Conservation (phyloP, 202 grass and related monocot genomes). For the Zoysia matrella region DNA sequence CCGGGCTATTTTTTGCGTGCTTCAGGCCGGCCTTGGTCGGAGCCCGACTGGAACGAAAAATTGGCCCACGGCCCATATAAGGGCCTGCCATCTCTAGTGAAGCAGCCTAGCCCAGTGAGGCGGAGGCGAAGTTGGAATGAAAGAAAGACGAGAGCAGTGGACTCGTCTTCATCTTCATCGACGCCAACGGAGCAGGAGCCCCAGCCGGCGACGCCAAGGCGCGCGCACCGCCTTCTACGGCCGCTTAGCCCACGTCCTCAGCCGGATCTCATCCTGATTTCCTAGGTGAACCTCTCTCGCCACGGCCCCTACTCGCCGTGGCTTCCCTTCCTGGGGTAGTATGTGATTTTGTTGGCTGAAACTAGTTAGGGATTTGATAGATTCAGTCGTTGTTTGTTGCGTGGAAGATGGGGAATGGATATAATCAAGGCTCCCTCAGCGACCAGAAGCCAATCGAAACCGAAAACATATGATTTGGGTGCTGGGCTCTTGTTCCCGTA, state of each 20-base stretch:
- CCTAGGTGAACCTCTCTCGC: conserved; percentile 1
- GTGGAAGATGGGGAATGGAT: not conserved
- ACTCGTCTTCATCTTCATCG: not conserved
- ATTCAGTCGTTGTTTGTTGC: not conserved
- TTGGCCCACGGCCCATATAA: not conserved
- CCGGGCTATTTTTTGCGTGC: no score
- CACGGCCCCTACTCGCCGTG: no score
- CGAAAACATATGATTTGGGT: not conserved
- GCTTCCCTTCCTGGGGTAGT: not conserved
- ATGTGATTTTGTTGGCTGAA: not conserved
- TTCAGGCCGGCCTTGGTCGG: not conserved
- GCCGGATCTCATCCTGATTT: not conserved
- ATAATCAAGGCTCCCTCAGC: not conserved
- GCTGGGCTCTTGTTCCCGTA: not conserved
- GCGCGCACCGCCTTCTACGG: not conserved
- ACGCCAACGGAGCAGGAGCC: not conserved
- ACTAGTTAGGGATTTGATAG: not conserved
- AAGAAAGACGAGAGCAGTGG: not conserved
- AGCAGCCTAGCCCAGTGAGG: not conserved
- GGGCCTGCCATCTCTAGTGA: not conserved
- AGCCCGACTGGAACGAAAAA: not conserved
- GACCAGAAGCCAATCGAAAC: not conserved
- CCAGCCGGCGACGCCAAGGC: not conserved
- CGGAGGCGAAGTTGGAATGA: conserved; percentile 11
- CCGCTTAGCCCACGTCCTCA: not conserved